Evolutionary conservation across 2,329 filamentous ascomycete species (phyloP).

Genomic region (Akanthomyces lecanii): DNA sequence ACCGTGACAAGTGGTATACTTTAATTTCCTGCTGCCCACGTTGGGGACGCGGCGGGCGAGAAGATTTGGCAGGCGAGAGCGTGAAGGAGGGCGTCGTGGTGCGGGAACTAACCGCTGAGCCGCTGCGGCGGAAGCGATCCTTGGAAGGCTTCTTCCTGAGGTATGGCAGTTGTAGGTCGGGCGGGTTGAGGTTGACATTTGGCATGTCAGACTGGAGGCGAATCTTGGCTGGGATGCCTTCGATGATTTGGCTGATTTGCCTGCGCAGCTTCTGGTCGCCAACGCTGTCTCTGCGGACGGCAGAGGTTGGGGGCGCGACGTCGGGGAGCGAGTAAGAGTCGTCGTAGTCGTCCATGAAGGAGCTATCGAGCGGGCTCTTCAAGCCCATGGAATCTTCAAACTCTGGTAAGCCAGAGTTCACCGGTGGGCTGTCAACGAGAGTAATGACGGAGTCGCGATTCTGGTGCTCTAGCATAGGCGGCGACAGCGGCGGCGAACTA

Average conservation of each 20-base stretch:
- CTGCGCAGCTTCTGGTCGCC: slow-evolving; percentile 68
- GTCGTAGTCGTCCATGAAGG: slow-evolving; percentile 46
- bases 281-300: slow-evolving; percentile 31
- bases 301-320: slow-evolving; percentile 22
- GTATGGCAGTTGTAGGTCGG: slow-evolving; percentile 50
- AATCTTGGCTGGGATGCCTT: slow-evolving; percentile 74
- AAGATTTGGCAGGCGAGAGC: slow-evolving; percentile 58
- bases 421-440: slow-evolving; percentile 44
- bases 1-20: slow-evolving; percentile 84
- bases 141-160: slow-evolving; percentile 40
- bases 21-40: slow-evolving; percentile 71
- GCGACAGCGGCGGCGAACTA: slow-evolving; percentile 42
- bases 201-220: slow-evolving; percentile 58
- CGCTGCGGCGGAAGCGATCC: slow-evolving; percentile 43
- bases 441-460: slow-evolving; percentile 32
- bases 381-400: slow-evolving; percentile 36
- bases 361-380: slow-evolving; percentile 40
- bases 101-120: slow-evolving; percentile 48
- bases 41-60: slow-evolving; percentile 44
- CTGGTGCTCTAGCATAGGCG: slow-evolving; percentile 14
- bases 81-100: slow-evolving; percentile 65
- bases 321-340: slow-evolving; percentile 34
- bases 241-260: slow-evolving; percentile 75
- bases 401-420: slow-evolving; percentile 36
- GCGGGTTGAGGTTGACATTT: slow-evolving; percentile 52